Base-by-base conservation (phyloP, 352 stramenopile genomes). In the Salisapilia sapeloensis region DNA sequence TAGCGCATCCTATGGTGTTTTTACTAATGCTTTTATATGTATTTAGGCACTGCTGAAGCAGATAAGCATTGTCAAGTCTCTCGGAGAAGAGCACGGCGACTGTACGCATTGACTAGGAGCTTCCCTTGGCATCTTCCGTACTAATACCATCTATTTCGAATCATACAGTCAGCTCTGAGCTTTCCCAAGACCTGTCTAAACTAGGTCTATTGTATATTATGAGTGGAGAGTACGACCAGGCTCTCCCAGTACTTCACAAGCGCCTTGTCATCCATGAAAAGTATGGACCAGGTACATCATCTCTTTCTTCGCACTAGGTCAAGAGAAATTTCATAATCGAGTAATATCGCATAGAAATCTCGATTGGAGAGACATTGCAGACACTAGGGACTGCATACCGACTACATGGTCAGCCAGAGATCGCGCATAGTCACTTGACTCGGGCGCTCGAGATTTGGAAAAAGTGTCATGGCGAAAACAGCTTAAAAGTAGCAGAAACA, bases 251-350 rank as follows among this genome's bases (percentile, higher is more conserved):
- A 41, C 56, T 84, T 29, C 69, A 84, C 40, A 61, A 59, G 40
- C 64, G 66, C 2, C 60, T 84, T n/a, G 69, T 84, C 19, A 84
- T 84, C 49, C 69, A 84, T 42, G 69, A 84, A 35, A 84, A 84
- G 41, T 74, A 63, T 39, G 69, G 69, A 0, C 62, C 65, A 6
- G 60, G 65, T 82, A 39, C 40, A 35, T 38, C 24, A n/a, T 1
- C 12, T 16, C 9, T 11, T 15, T 18, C 18, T 11, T 29, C 32
- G 18, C 14, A 10, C 10, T 18, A 6, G 20, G 14, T n/a, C 24
- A 31, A 12, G 24, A 24, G 24, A 12, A 16, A n/a, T 19, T 5
- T 21, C 17, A 18, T 38, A 24, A 15, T 36, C 31, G 30, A 10
- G 35, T 10, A 24, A 33, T 38, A 19, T 27, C 18, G 18, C 17